Conservation (phyloP, 495 filamentous ascomycete genomes). For the Bryoglossum gracile region DNA sequence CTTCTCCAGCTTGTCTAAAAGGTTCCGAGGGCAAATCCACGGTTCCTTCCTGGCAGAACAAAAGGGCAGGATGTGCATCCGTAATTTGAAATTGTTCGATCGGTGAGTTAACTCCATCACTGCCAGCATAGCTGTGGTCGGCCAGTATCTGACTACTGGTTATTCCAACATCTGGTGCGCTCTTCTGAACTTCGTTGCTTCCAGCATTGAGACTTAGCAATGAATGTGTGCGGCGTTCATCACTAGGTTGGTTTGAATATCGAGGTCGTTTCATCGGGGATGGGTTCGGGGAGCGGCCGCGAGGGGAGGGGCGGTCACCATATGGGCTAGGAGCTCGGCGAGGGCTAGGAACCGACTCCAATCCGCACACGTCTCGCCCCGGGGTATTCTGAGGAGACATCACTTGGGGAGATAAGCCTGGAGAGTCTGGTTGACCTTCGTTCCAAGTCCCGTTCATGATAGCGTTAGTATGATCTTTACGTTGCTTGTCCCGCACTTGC, state of each 20-base stretch:
- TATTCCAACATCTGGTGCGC: conserved; percentile 14
- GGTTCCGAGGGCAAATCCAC: conserved; percentile 12
- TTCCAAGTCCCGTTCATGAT: conserved; percentile 53
- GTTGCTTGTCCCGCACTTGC: conserved; percentile 20
- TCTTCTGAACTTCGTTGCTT: conserved; percentile 10
- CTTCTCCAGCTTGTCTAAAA: conserved; percentile 23
- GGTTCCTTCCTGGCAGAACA: conserved; percentile 21
- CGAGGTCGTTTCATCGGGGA: conserved; percentile 18
- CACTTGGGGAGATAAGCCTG: conserved; percentile 23
- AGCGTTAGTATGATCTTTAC: conserved; percentile 41
- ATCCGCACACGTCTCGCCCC: background rate
- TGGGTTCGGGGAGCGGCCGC: conserved; percentile 9
- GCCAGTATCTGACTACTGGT: background rate
- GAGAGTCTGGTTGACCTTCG: conserved; percentile 50
- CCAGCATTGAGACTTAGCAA: conserved; percentile 14
- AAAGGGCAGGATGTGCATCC: background rate
- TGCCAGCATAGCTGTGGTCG: conserved; percentile 1
- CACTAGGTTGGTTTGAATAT: conserved; percentile 4
- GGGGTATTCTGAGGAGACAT: too few species aligned
- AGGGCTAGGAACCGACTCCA: conserved; percentile 3
- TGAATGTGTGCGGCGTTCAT: conserved; percentile 18
- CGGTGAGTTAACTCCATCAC: conserved; percentile 13
- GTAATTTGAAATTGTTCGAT: background rate
- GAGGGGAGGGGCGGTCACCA: background rate
- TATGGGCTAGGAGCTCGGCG: background rate